Percentiles rank a stretch among this genome's conserved stretches.
These are phyloP conservation scores for Paramecium bursaria DNA, from an alignment of 73 alveolate genomes.

Conservation along the genomic window DNA sequence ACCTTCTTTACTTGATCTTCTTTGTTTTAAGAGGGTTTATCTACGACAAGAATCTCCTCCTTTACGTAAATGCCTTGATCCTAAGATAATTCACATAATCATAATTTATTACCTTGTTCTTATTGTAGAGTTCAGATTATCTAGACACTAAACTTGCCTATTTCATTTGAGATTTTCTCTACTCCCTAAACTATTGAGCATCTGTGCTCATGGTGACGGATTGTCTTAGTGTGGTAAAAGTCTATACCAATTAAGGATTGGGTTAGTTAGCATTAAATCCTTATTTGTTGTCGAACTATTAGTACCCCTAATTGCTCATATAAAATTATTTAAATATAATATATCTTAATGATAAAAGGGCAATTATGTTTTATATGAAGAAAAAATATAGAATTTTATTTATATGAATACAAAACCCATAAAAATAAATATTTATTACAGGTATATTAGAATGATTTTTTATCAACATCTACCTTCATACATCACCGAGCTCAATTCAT, in stretches of 20 bases:
- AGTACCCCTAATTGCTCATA: no score
- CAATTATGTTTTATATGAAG: no score
- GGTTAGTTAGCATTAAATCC: no score
- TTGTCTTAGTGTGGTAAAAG: no score
- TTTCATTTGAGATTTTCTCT: conserved; percentile 38
- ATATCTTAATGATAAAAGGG: no score
- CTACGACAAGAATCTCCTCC: conserved; percentile 5
- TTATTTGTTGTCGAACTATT: no score
- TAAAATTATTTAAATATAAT: no score
- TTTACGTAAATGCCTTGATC: conserved; percentile 7
- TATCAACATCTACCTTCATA: not conserved
- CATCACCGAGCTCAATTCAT: conserved; percentile 96
- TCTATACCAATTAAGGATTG: no score
- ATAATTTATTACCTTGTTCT: not conserved
- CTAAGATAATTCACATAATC: not conserved
- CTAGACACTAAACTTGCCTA: not conserved
- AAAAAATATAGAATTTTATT: no score
- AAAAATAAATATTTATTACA: conserved; percentile 33
- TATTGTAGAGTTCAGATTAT: not conserved
- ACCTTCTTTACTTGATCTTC: not conserved
- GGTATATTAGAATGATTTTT: conserved; percentile 33
- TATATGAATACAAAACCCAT: conserved; percentile 73
- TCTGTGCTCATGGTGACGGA: no score
- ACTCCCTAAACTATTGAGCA: no score
- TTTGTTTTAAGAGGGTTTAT: conserved; percentile 26